Evolutionary conservation across 257 asterid genomes (phyloP).

Genomic region (Solanum medicagineum): DNA sequence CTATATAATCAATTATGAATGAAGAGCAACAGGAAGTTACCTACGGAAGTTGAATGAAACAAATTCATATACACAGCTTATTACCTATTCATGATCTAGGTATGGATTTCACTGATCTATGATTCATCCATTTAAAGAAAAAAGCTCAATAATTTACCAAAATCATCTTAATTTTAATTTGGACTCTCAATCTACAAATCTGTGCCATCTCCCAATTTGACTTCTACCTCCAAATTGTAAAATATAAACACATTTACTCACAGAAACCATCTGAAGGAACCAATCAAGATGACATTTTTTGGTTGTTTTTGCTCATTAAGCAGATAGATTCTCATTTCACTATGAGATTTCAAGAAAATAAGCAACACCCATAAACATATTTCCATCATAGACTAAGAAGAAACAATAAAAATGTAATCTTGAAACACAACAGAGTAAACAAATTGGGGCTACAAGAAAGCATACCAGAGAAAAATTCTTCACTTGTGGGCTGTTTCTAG

Average conservation of each 20-base stretch:
- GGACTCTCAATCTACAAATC: neutral
- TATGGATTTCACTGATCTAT: no score
- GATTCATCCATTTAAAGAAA: no score
- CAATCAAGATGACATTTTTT: neutral
- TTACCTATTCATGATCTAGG: neutral
- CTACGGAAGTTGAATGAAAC: neutral
- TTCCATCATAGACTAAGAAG: neutral
- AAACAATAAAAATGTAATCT: constrained; percentile 5
- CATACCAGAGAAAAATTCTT: constrained; percentile 22
- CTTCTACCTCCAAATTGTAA: neutral
- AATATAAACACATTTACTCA: neutral
- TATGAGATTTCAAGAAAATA: neutral
- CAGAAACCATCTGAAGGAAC: neutral
- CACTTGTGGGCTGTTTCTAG: constrained; percentile 3
- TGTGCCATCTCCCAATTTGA: neutral
- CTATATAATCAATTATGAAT: neutral
- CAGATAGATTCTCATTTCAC: neutral
- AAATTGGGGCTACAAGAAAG: constrained; percentile 8
- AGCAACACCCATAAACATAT: neutral
- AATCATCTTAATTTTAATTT: no score
- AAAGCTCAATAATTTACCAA: no score
- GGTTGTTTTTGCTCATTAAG: neutral
- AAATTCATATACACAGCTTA: neutral
- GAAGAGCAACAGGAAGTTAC: neutral
- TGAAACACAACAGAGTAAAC: constrained; percentile 8